These are phyloP conservation scores for Moricandia moricandioides DNA, from an alignment of 345 rosid species.

Conservation along the genomic window DNA sequence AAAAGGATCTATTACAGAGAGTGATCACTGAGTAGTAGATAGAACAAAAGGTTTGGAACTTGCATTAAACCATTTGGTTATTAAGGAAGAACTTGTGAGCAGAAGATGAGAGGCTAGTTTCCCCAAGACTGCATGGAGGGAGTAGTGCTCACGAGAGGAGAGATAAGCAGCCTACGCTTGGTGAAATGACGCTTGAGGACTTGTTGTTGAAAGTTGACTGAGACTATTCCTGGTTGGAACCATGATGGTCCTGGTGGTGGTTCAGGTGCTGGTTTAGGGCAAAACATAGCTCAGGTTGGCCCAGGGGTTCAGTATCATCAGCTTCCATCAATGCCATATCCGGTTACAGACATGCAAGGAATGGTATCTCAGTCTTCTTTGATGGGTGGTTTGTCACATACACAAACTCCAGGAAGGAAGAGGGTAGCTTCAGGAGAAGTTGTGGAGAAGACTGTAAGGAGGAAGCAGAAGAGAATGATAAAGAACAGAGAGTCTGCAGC, in stretches of 20 bases:
- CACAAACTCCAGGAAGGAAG: constrained; percentile 43
- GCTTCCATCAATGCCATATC: constrained; percentile 40
- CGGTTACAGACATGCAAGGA: constrained; percentile 65
- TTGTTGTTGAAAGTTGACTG: constrained; percentile 84
- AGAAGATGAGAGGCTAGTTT: too few relatives aligned
- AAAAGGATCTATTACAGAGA: neutral
- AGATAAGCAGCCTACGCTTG: too few relatives aligned
- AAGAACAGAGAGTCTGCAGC: too few relatives aligned
- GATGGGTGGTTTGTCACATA: constrained; percentile 75
- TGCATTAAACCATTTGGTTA: neutral
- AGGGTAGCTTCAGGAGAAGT: too few relatives aligned
- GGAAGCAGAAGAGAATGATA: too few relatives aligned
- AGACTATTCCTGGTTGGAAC: constrained; percentile 41
- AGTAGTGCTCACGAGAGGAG: constrained; percentile 1
- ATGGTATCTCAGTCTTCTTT: constrained; percentile 56
- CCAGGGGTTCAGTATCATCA: too few relatives aligned
- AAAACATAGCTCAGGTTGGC: too few relatives aligned
- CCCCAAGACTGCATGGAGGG: constrained; percentile 33
- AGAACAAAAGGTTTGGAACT: constrained; percentile 9
- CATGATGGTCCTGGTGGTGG: too few relatives aligned
- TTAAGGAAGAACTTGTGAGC: constrained; percentile 53
- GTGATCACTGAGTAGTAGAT: neutral
- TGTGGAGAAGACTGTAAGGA: too few relatives aligned
- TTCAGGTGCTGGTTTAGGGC: too few relatives aligned
- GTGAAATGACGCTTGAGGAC: constrained; percentile 96